Base-by-base conservation (phyloP, 2,329 filamentous ascomycete genomes). In the Penicillium frequentans region DNA sequence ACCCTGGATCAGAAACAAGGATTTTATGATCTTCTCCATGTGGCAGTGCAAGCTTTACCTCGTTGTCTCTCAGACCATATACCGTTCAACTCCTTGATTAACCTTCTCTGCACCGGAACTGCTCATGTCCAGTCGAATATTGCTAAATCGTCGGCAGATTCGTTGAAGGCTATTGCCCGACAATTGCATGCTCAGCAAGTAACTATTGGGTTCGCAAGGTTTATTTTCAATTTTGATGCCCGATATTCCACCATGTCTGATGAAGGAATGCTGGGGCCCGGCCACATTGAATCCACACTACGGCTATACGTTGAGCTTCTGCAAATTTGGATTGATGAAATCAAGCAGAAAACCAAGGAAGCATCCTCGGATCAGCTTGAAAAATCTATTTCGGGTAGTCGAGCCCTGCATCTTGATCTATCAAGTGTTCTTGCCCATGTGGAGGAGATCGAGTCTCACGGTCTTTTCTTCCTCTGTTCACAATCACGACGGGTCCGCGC, bases 151-250 rank as follows among this genome's bases (percentile, higher is more conserved):
- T 98, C 96, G 1, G 90, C 92, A 3, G 90, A 93, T 64, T 97
- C 95, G 1, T 77, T 99, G 16, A 98, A 97, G 72, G 93, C 93
- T 0, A 99, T 99, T 67, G 95, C 96, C 11, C 85, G 90, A 31
- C 95, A 99, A 69, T 90, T 89, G 8, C 90, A 96, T 75, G 93
- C 95, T 0, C 92, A 99, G 65, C 90, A 95, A 73, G 95, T 99
- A 3, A 96, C 93, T 0, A 96, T 96, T 75, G 93, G 95, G 0
- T 99, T 99, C 75, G 91, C 95, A 37, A 84, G 93, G 26, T 99
- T 98, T 75, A 99, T 99, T 52, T 99, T 99, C 79, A 96, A 95
- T 65, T 99, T 98, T 72, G 96, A 99, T 73, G 93, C 96, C 64
- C 87, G 93, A 24, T 99, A 99, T 73, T 91, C 93, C 1, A 98